Evolutionary conservation across 495 filamentous ascomycete species (phyloP), one percentile per base, ranked within the genome.

Genomic region (Parathielavia appendiculata): DNA sequence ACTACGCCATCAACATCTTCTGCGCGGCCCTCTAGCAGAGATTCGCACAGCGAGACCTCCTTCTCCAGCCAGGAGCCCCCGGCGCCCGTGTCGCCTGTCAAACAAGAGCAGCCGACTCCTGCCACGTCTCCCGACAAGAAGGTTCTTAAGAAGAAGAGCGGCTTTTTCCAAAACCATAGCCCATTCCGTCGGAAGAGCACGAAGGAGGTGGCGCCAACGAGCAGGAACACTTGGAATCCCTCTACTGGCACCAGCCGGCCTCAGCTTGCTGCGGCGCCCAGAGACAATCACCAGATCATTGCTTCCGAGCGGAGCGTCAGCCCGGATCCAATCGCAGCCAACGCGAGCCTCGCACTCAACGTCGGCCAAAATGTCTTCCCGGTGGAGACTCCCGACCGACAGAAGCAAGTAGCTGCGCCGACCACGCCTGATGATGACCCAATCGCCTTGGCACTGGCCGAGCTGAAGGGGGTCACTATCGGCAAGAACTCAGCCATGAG

Each of bases 321-420:
- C 65, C 90, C 91, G 2, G 95, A 99, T 51, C 93, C 91, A 4
- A 91, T 92, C 32, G 92, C 96, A 69, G 92, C 95, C 36, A 83
- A 92, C 39, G 89, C 95, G 46, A 95, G 88, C 71, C 86, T 97
- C 66, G 92, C 96, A 47, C 79, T 99, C n/a, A 96, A 96, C 69
- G 83, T 99, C 17, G 95, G 95, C 9, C 87, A 90, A 65, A 99
- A 97, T 63, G 91, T 97, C 23, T 97, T 99, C 73, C 86, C 96
- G 64, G 92, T 99, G 9, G 88, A 89, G n/a, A 88, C 88, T 7
- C 88, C 91, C 0, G 90, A 92, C 55, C 70, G 68, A 11, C 71
- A 70, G 43, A 72, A 66, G 40, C 63, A 69, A 36, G 66, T 69
- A 4, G 64, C 49, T 1, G 49, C 64, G 34, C 51, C 75, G 3